Evolutionary conservation across 805 yeast genomes (phyloP), one percentile per base, ranked within the genome.

Genomic region (Torulaspora indica): DNA sequence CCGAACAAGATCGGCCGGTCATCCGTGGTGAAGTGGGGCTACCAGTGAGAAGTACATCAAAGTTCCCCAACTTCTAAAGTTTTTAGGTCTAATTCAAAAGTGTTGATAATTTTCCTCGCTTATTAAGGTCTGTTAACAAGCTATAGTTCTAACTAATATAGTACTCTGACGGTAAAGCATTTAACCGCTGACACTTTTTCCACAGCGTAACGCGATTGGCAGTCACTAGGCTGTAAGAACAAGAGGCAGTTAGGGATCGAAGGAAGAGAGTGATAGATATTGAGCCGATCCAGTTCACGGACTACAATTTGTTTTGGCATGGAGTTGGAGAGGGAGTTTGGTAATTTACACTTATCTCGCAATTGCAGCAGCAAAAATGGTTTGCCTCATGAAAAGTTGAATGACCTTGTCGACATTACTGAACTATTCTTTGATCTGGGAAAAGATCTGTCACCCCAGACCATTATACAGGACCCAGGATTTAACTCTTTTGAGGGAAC

Each of bases 401-500:
- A 29, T 10, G 46, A 46, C 13, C 67, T 61, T 45, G 61, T 69
- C 7, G 89, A 84, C 56, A 70, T 85, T n/a, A 84, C 90, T 0
- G 56, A 64, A 4, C 60, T 66, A n/a, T 67, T 85, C 32, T 70
- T 74, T 39, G 48, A 60, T 3, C 66, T 76, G 14, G 56, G 75
- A 31, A 45, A 56, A 9, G 52, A 48, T 2, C 60, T 82, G 30
- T 57, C 62, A 13, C 73, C 75, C 30, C 82, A 81, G 25, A 70
- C 74, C 38, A 79, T 91, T 14, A 76, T 77, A 4, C 79, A 79
- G 53, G 72, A 76, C 8, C 74, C 78, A 0, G 66, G 66, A 22
- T 87, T 88, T 65, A 77, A 79, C 43, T 71, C 91, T 36, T 70
- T 83, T 49, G 88, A 87, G 54, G 95, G 96, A 0, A 85, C 96